Evolutionary conservation across 2,329 filamentous ascomycete genomes (phyloP).

Genomic region (Sclerotinia trifoliorum): DNA sequence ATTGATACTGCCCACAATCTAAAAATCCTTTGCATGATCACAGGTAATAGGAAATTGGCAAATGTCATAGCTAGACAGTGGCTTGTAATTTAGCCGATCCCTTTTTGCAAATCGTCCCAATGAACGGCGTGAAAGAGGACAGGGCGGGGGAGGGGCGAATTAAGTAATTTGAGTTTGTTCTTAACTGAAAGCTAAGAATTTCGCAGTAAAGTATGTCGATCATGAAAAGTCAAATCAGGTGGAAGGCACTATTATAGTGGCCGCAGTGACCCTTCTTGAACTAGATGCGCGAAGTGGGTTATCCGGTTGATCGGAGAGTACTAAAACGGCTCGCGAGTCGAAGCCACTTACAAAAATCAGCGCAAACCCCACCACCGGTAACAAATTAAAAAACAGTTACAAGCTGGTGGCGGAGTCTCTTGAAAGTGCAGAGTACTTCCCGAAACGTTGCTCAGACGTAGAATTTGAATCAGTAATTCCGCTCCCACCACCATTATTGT

Average conservation of each 20-base stretch:
- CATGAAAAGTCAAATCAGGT: neutral
- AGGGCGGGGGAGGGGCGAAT: neutral
- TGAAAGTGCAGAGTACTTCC: constrained; percentile 5
- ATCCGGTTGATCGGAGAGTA: neutral
- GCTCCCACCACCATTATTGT: neutral
- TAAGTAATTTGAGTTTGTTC: constrained; percentile 8
- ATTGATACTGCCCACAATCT: constrained; percentile 74
- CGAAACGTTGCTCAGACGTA: constrained; percentile 9
- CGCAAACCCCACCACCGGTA: constrained; percentile 4
- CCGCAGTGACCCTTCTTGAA: constrained; percentile 8
- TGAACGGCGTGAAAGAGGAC: neutral
- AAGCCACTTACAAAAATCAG: neutral
- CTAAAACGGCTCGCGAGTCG: neutral
- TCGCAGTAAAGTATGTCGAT: neutral
- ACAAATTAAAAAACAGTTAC: neutral
- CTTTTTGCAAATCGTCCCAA: neutral
- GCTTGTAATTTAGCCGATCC: constrained; percentile 42
- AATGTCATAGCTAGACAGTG: constrained; percentile 59
- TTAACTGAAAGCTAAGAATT: neutral
- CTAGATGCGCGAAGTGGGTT: constrained; percentile 4
- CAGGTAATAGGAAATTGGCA: constrained; percentile 62
- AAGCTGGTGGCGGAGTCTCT: neutral
- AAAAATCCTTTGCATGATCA: constrained; percentile 63
- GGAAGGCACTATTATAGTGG: neutral
- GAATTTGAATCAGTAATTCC: neutral